Conservation (phyloP, 805 yeast species). For the Wickerhamiella siamensis region DNA sequence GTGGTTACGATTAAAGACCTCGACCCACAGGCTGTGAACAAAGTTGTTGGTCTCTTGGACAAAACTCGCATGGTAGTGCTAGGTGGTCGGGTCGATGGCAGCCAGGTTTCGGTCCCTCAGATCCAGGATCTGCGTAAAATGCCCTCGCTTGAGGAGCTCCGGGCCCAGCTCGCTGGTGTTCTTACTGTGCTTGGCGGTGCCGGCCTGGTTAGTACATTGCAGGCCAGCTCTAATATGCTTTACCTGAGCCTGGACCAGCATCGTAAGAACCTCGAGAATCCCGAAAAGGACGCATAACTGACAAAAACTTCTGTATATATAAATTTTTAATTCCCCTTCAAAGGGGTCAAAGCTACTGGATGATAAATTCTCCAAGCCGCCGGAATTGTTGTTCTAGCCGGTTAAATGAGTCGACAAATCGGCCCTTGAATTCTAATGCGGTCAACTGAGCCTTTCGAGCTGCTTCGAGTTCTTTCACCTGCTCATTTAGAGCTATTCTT, state of each 20-base stretch:
- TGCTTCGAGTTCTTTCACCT: slow-evolving; percentile 8
- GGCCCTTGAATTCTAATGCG: neutral
- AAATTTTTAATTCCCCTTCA: neutral
- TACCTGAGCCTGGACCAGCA: slow-evolving; percentile 65
- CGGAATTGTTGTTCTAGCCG: neutral
- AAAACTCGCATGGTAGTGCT: slow-evolving; percentile 54
- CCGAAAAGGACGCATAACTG: neutral
- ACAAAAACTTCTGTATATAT: no score
- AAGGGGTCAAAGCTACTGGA: neutral
- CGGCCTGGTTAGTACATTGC: slow-evolving; percentile 70
- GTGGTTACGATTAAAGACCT: slow-evolving; percentile 51
- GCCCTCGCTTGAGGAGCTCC: slow-evolving; percentile 57
- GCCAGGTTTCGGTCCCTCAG: slow-evolving; percentile 36
- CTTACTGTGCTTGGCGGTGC: slow-evolving; percentile 80
- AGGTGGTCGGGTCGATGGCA: slow-evolving; percentile 70
- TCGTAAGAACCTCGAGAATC: slow-evolving; percentile 28
- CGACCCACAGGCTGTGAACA: slow-evolving; percentile 55
- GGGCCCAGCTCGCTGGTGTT: slow-evolving; percentile 69
- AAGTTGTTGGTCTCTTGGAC: slow-evolving; percentile 46
- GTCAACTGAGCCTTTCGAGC: neutral
- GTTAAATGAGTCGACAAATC: neutral
- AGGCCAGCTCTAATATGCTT: slow-evolving; percentile 48
- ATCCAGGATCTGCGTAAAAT: slow-evolving; percentile 55
- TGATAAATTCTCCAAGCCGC: neutral
- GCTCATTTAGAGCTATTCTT: slow-evolving; percentile 10